Base-by-base conservation (phyloP, 2,329 filamentous ascomycete species). In the Pezicula rhizophila region DNA sequence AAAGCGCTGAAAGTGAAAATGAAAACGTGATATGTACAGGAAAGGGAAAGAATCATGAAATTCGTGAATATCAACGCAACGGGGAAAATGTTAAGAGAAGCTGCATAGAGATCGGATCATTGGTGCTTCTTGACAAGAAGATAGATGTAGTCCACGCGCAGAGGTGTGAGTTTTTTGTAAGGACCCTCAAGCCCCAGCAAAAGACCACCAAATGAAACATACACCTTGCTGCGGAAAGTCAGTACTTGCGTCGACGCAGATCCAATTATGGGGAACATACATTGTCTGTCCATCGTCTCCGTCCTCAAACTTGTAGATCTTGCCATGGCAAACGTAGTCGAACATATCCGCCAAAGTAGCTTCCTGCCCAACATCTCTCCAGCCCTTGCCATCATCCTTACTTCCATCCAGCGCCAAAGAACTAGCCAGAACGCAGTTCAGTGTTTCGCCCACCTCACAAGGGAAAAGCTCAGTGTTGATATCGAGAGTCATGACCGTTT, bases 401-500 rank as follows among this genome's bases (percentile, higher is more conserved):
- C 73, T 80, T 56, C 93, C 93, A 66, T 97, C 93, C 42, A 96
- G 79, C 47, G 87, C 82, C 48, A 99, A 76, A 15, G 89, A 93
- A 5, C 85, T 90, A 14, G 92, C 89, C 48, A 99, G 75, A 10
- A 92, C 83, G 56, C 96, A 75, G 56, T 87, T 85, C 50, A 99
- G 69, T 12, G 77, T 85, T 59, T 96, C 91, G 64, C 86, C 87
- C 8, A 82, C 72, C 35, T 74, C 67, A 60, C 87, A 81, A 2
- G 88, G 88, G 70, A 93, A 96, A 7, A 99, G 80, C 71, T 99
- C 92, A 50, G 82, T 86, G 75, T 97, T 96, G 70, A 97, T 83
- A 71, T 99, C 93, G 52, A 99, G 86, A 5, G 82, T 84, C 73
- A 97, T 84, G 55, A 81, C 77, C 26, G 87, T 88, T 55, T 81